Base-by-base conservation (phyloP, 345 rosid genomes). In the Populus euphratica region DNA sequence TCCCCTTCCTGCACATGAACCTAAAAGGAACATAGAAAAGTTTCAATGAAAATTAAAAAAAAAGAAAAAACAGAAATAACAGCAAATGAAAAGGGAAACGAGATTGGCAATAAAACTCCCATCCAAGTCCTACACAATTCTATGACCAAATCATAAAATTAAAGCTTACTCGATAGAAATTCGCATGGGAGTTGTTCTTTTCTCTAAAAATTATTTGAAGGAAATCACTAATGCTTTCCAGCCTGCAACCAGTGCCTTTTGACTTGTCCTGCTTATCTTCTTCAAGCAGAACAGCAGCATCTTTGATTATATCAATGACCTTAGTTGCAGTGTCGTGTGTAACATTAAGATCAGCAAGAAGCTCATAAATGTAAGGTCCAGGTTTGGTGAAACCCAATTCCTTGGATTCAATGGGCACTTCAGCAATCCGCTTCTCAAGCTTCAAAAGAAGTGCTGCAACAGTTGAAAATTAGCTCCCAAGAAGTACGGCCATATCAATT, bases 311-410 rank as follows among this genome's bases (percentile, higher is more conserved):
- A 74, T 77, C 86, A 69, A 89, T 88, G 80, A 96, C 90, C 82
- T 91, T 91, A 76, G 89, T 81, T 68, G 92, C 88, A 85, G 98
- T 96, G 73, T 89, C 89, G 65, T 85, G 87, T 25, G 91, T 93
- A 81, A 96, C 89, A 83, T 93, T 93, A 65, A 96, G 94, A 73
- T 89, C 92, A 73, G 87, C 81, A 77, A 93, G 94, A 77, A 96
- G 72, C 75, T 93, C 96, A 86, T 92, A 93, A 36, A 93, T 89
- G 89, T 91, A 93, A 43, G 91, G 90, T 79, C 99, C 98, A 44
- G 99, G 96, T 91, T 84, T 89, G 59, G 97, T 92, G 83, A 91
- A 96, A 70, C 99, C 99, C 70, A 89, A 76, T 68, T 92, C 96
- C 88, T 77, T 92, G 44, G 90, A 90, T 67, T 85, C 87, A 83